Conservation (phyloP, 1,284 basidiomycete species). For the Papiliotrema flavescens region DNA sequence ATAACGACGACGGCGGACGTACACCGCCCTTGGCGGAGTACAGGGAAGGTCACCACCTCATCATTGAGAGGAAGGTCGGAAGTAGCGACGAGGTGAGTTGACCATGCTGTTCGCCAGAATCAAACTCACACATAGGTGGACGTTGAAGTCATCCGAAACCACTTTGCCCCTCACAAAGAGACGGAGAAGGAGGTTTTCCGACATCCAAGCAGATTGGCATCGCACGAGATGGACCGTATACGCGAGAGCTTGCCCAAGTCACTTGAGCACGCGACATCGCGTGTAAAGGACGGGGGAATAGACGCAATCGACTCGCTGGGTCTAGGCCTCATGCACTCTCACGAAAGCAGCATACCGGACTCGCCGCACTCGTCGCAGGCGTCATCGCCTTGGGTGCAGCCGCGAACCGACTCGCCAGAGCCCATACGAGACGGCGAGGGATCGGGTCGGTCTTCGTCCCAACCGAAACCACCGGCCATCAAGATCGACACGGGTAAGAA, state of each 20-base stretch:
- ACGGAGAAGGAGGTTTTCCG: constrained; percentile 24
- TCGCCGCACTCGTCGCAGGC: background rate
- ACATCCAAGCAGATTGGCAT: constrained; percentile 34
- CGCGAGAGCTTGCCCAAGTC: constrained; percentile 10
- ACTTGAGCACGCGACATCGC: constrained; percentile 27
- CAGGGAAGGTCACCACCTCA: constrained; percentile 63
- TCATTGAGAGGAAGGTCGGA: constrained; percentile 60
- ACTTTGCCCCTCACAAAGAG: constrained; percentile 25
- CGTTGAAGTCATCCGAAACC: constrained; percentile 59
- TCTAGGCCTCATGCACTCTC: background rate
- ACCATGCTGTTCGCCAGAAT: background rate
- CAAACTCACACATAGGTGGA: constrained; percentile 52
- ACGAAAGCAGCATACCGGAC: background rate
- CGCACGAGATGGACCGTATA: constrained; percentile 23
- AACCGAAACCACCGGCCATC: background rate
- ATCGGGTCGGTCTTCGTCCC: background rate
- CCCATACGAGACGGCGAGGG: background rate
- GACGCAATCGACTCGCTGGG: constrained; percentile 31
- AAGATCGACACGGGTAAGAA: constrained; percentile 7
- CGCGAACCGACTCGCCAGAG: background rate
- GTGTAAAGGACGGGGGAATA: constrained; percentile 24
- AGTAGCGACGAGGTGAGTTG: constrained; percentile 63
- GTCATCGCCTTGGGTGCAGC: background rate
- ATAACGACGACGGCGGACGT: constrained; percentile 27
- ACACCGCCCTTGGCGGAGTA: constrained; percentile 55